Percentiles rank a stretch among this genome's conserved stretches.
Evolutionary conservation across 495 filamentous ascomycete genomes (phyloP).

Genomic region (Xylaria curta): DNA sequence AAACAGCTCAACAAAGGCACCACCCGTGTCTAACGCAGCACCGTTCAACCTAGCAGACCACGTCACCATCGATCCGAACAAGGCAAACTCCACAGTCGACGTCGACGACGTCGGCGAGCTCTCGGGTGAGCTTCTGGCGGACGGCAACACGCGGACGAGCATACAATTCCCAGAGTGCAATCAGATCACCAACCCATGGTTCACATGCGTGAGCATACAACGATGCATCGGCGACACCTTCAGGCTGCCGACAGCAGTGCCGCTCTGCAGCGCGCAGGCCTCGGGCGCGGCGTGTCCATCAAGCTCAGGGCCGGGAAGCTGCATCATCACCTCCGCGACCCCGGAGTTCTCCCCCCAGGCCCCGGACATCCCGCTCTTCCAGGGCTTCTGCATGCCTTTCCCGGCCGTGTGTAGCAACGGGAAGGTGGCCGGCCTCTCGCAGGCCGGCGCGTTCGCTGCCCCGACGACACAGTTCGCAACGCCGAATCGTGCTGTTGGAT

Average conservation of each 20-base stretch:
- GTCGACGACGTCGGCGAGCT: slow-evolving; percentile 11
- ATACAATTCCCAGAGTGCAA: background rate
- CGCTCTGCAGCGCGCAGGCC: background rate
- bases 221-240: background rate
- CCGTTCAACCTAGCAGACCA: background rate
- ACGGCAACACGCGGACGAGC: background rate
- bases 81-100: background rate
- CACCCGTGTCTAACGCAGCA: background rate
- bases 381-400: background rate
- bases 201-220: background rate
- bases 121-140: background rate
- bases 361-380: background rate
- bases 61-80: background rate
- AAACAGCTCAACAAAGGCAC: background rate
- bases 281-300: background rate
- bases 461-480: background rate
- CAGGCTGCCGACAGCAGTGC: background rate
- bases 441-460: background rate
- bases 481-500: background rate
- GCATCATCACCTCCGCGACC: background rate
- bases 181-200: background rate
- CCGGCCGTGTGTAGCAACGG: background rate
- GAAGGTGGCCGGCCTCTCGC: background rate
- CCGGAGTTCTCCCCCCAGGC: background rate
- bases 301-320: background rate